phyloP scores from a whole-genome alignment of 2,329 filamentous ascomycete genomes.

The Exophiala calicioides region DNA sequence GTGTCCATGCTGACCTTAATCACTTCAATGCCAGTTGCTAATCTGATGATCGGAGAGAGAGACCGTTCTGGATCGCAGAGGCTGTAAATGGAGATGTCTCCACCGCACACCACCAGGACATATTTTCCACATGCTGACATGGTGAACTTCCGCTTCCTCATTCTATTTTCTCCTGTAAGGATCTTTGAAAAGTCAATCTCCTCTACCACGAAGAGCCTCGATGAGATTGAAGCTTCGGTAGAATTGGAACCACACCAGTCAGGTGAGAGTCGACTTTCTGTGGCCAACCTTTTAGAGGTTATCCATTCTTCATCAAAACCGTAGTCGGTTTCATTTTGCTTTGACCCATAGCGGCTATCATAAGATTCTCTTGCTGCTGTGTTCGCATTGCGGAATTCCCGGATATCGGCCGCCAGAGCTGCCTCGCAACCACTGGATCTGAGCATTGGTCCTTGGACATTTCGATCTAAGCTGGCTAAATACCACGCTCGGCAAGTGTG shows the following conservation, averaged over 20 bases:
- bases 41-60: slow-evolving; percentile 52
- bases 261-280: slow-evolving; percentile 50
- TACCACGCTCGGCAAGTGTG: slow-evolving; percentile 64
- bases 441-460: slow-evolving; percentile 57
- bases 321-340: neutral
- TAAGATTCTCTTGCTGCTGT: slow-evolving; percentile 23
- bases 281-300: slow-evolving; percentile 51
- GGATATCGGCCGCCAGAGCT: slow-evolving; percentile 33
- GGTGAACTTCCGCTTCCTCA: slow-evolving; percentile 42
- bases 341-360: slow-evolving; percentile 4
- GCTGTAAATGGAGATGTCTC: slow-evolving; percentile 59
- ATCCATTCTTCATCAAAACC: slow-evolving; percentile 36
- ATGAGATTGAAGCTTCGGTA: slow-evolving; percentile 31
- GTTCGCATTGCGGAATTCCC: slow-evolving; percentile 40
- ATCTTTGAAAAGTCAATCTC: slow-evolving; percentile 29
- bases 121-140: slow-evolving; percentile 62
- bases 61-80: slow-evolving; percentile 37
- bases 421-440: slow-evolving; percentile 53
- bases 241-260: slow-evolving; percentile 43
- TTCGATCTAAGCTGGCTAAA: slow-evolving; percentile 55
- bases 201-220: slow-evolving; percentile 20
- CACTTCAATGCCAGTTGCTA: slow-evolving; percentile 59
- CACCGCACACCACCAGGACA: slow-evolving; percentile 56
- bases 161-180: slow-evolving; percentile 18
- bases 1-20: slow-evolving; percentile 65